Percentiles rank a stretch among this genome's conserved stretches.
Evolutionary conservation across 108 stramenopile species (phyloP).

Genomic region (Skeletonema potamos): DNA sequence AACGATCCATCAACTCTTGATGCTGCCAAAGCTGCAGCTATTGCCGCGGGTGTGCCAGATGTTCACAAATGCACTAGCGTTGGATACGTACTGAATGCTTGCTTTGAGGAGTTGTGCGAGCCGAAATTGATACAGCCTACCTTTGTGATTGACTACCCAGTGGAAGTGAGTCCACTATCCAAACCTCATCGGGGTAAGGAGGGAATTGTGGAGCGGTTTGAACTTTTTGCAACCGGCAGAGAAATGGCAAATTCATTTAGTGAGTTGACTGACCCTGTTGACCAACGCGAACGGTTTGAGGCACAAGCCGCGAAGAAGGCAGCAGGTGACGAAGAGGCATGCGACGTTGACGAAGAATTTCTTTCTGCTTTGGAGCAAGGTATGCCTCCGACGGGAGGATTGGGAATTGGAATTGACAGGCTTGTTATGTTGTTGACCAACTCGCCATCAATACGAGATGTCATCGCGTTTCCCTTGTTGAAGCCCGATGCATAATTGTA

Average conservation of each 20-base stretch:
- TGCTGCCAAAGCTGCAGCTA: slow-evolving; percentile 75
- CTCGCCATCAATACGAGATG: slow-evolving; percentile 95
- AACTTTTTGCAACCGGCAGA: slow-evolving; percentile 94
- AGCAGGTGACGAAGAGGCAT: slow-evolving; percentile 96
- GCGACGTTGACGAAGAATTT: slow-evolving; percentile 98
- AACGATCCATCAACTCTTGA: slow-evolving; percentile 66
- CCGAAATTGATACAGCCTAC: slow-evolving; percentile 96
- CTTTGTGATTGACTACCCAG: slow-evolving; percentile 96
- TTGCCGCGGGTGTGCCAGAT: slow-evolving; percentile 71
- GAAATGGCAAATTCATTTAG: slow-evolving; percentile 98
- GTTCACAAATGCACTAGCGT: slow-evolving; percentile 65
- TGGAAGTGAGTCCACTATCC: slow-evolving; percentile 96
- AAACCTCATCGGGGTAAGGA: slow-evolving; percentile 94
- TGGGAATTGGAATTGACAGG: slow-evolving; percentile 99
- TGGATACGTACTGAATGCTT: slow-evolving; percentile 91
- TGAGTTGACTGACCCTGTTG: slow-evolving; percentile 98
- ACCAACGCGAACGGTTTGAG: slow-evolving; percentile 95
- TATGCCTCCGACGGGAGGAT: slow-evolving; percentile 98
- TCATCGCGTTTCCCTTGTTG: slow-evolving; percentile 97
- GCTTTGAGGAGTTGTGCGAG: slow-evolving; percentile 97
- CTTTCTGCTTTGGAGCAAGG: slow-evolving; percentile 94
- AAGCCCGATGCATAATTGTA: slow-evolving; percentile 49
- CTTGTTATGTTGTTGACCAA: slow-evolving; percentile 97
- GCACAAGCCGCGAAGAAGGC: slow-evolving; percentile 93
- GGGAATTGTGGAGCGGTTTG: slow-evolving; percentile 95